Base-by-base conservation (phyloP, 176 grass and related monocot genomes). In the Thalia dealbata region DNA sequence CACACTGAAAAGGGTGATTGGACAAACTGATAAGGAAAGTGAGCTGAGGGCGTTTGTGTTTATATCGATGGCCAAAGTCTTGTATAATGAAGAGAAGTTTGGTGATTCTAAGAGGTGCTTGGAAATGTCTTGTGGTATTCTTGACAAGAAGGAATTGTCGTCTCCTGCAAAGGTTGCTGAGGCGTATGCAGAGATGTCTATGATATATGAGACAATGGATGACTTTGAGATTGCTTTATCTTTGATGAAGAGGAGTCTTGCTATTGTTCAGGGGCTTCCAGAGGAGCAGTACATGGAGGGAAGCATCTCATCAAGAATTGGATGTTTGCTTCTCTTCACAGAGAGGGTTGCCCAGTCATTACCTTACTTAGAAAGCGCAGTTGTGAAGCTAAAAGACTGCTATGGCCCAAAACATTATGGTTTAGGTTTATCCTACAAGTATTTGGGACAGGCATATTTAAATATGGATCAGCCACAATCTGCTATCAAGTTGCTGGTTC, bases 401-500 rank as follows among this genome's bases (percentile, higher is more conserved):
- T 81, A 92, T 79, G 82, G 83, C 27, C 78, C 82, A 0, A 66
- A 42, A 25, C 85, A 91, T 81, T 88, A 84, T 66, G 85, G 90
- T 24, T 75, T 97, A 73, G 95, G 95, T 35, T 92, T 92, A 81
- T 76, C 81, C 46, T 91, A 84, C 75, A 97, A 83, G 90, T 30
- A 91, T 86, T 74, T 91, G 76, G 83, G 87, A 0, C 52, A 76
- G 52, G 87, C 83, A 25, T 86, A 93, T 79, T 59, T 86, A 74
- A 87, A 79, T 24, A 77, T 73, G 26, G 52, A 52, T 45, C 78
- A 82, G 55, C 73, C 61, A 5, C 54, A 86, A 26, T 80, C 78
- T 35, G 87, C 81, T 76, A 74, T 88, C 13, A 80, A 86, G 75
- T 80, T 84, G 73, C 56, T 81, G 41, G 23, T 0, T 54, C 75